Evolutionary conservation across 768 basidiomycete species (phyloP), one percentile per base, ranked within the genome.

Genomic region (Epithele typhae): DNA sequence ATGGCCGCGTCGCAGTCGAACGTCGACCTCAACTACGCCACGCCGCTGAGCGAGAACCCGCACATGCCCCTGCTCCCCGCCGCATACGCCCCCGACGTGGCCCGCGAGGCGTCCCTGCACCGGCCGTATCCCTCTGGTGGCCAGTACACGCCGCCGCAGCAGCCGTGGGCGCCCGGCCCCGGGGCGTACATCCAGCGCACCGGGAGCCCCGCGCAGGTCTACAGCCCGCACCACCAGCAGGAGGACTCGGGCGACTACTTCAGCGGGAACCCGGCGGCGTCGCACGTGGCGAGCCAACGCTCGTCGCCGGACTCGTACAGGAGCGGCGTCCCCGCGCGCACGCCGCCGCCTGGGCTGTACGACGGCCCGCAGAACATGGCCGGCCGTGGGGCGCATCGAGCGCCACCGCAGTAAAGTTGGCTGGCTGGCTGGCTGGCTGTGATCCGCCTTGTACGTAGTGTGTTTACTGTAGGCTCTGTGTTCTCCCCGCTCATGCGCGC

Each of bases 81-180:
- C 1, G 27, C 62, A 64, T 75, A 59, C 55, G 25, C 43, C 34
- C 49, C 57, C 47, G 68, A 69, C 10, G 71, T 66, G 4, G 70
- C 69, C 50, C 68, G 82, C 37, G 79, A 84, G 55, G 82, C 83
- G 5, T 78, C 85, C 1, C 59, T 79, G 1, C 82, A 87, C 57
- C 72, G 86, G 46, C 82, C 82, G 1, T 64, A 72, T 44, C 58
- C 64, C 11, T 37, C 53, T 1, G 45, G 40, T 17, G 37, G 21
- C 8, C 52, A 42, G 24, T 48, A 46, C 40, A 18, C 41, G 7
- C 30, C 41, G 3, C 27, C 41, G 19, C 41, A 43, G 30, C 50
- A 44, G n/a, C n/a, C n/a, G 23, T 40, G 46, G 15, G n/a, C n/a
- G n/a, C n/a, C 25, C 37, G n/a, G 38, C 48, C 3, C 37, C 30